Evolutionary conservation across 345 rosid species (phyloP).

Genomic region (Ceriops decandra): DNA sequence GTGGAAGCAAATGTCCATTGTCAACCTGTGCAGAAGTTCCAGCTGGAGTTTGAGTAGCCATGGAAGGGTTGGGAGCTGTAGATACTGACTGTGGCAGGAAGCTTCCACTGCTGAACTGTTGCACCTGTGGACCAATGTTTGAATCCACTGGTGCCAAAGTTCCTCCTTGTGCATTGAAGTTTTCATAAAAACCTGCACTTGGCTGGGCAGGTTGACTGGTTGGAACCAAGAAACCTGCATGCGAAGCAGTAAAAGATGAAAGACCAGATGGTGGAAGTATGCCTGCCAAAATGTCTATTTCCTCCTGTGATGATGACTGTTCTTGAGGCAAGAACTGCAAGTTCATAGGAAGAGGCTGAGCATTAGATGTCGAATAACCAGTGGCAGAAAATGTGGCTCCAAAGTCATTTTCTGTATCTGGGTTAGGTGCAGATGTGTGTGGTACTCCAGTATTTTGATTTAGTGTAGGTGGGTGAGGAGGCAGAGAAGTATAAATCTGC

Average conservation of each 20-base stretch:
- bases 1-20: conserved; percentile 39
- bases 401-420: conserved; percentile 33
- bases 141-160: conserved; percentile 17
- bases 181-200: conserved; percentile 21
- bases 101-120: conserved; percentile 32
- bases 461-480: conserved; percentile 37
- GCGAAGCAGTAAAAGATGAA: conserved; percentile 35
- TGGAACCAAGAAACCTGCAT: conserved; percentile 40
- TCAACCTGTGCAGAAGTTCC: conserved; percentile 33
- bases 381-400: conserved; percentile 52
- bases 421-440: conserved; percentile 32
- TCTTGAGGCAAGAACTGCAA: conserved; percentile 56
- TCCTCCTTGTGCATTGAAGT: conserved; percentile 35
- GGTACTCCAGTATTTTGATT: conserved; percentile 43
- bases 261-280: conserved; percentile 83
- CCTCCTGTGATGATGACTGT: conserved; percentile 43
- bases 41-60: conserved; percentile 21
- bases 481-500: conserved; percentile 32
- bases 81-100: conserved; percentile 27
- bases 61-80: conserved; percentile 8
- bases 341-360: conserved; percentile 34
- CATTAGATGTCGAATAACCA: conserved; percentile 38
- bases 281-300: conserved; percentile 81
- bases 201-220: conserved; percentile 39
- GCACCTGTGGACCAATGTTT: conserved; percentile 35